Evolutionary conservation across 2,329 filamentous ascomycete genomes (phyloP).

Genomic region (Cordyceps cateniannulata): DNA sequence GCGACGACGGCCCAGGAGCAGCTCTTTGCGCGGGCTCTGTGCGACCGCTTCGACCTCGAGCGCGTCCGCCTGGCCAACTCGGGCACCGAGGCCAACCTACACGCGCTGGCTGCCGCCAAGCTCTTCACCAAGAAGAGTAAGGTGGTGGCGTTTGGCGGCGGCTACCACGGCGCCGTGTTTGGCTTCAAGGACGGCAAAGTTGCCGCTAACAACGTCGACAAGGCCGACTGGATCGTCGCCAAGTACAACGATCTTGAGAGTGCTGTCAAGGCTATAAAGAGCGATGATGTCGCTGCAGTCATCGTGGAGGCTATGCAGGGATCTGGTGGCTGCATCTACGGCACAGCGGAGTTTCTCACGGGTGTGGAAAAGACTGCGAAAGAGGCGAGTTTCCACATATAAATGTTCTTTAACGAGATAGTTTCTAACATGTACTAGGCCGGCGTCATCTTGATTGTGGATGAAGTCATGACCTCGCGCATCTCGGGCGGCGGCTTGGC

Average conservation of each 20-base stretch:
- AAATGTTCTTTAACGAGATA: neutral
- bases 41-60: constrained; percentile 47
- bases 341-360: constrained; percentile 42
- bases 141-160: constrained; percentile 45
- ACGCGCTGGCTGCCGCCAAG: constrained; percentile 50
- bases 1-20: constrained; percentile 46
- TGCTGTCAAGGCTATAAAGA: constrained; percentile 36
- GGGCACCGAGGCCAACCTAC: constrained; percentile 58
- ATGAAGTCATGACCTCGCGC: constrained; percentile 66
- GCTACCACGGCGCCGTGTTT: constrained; percentile 31
- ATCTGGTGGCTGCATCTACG: constrained; percentile 51
- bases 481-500: constrained; percentile 45
- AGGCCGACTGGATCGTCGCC: constrained; percentile 51
- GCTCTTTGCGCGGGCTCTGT: constrained; percentile 44
- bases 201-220: constrained; percentile 41
- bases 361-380: constrained; percentile 42
- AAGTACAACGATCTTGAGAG: constrained; percentile 53
- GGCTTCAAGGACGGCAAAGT: constrained; percentile 27
- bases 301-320: constrained; percentile 63
- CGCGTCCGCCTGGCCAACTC: constrained; percentile 57
- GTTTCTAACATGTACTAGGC: constrained; percentile 20
- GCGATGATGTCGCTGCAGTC: constrained; percentile 51
- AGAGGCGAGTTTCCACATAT: constrained; percentile 19
- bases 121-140: constrained; percentile 37
- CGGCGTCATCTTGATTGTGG: constrained; percentile 57